Evolutionary conservation across 2,329 filamentous ascomycete genomes (phyloP), one percentile per base, ranked within the genome.

Genomic region (Venturia aucupariae): DNA sequence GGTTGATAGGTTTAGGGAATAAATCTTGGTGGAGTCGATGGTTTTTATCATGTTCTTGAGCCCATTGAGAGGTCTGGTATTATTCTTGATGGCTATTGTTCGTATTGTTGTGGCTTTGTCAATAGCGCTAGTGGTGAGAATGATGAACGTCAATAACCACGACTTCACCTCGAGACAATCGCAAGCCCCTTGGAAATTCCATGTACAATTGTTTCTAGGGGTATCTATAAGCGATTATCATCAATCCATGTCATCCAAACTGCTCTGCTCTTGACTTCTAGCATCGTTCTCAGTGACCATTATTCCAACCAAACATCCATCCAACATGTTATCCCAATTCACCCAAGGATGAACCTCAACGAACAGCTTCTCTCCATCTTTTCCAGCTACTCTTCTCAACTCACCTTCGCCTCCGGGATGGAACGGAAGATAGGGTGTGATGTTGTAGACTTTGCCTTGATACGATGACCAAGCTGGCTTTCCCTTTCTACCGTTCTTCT

Each of bases 401-500:
- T 95, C 90, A 4, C 86, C 85, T 69, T 88, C 84, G 10, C 90
- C 94, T 27, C 94, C 94, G 0, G 94, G 94, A 74, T 99, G 94
- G 73, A 92, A 99, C 1, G 89, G 86, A 42, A 92, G 74, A 73
- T 97, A 99, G 0, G 93, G 91, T 0, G 88, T 88, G 65, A 99
- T 87, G 72, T 97, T 97, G 77, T 97, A 99, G 35, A 97, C 93
- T 71, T 90, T 89, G 1, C 93, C 92, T 66, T 90, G 88, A 66
- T 96, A 87, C 1, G 86, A 90, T 66, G 89, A 95, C 94, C 94
- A 99, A 0, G 92, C 91, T 71, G 96, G 90, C 67, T 84, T 87
- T 10, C 91, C 91, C 72, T 89, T 90, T 38, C 93, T 85, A 0
- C 93, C 93, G 46, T 90, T 95, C 76, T 91, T 86, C 46, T 79